Percentiles rank a stretch among this genome's conserved stretches.
Conservation (phyloP, 2,329 filamentous ascomycete genomes). For the Penicillium frequentans region DNA sequence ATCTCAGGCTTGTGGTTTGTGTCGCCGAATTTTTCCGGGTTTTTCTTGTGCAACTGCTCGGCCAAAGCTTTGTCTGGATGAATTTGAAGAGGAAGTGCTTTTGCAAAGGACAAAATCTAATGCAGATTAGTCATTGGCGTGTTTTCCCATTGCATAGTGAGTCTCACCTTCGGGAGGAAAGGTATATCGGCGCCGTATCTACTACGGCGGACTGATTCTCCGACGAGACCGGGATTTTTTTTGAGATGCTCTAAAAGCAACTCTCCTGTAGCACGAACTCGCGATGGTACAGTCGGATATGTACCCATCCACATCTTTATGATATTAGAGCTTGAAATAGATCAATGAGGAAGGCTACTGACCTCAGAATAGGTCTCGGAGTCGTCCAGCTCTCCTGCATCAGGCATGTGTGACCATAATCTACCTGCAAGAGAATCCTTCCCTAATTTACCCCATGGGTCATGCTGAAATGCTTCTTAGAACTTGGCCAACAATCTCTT, state of each 20-base stretch:
- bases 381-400: conserved; percentile 63
- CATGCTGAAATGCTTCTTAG: conserved; percentile 47
- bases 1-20: conserved; percentile 77
- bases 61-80: conserved; percentile 69
- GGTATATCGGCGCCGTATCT: conserved; percentile 65
- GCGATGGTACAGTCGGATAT: conserved; percentile 67
- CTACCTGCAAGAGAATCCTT: conserved; percentile 63
- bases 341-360: not conserved
- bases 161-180: conserved; percentile 64
- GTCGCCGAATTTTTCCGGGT: conserved; percentile 66
- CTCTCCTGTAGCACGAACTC: conserved; percentile 60
- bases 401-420: conserved; percentile 63
- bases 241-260: conserved; percentile 64
- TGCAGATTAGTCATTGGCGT: not conserved
- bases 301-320: conserved; percentile 67
- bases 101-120: conserved; percentile 67
- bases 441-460: conserved; percentile 69
- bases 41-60: conserved; percentile 58
- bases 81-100: conserved; percentile 70
- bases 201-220: conserved; percentile 57
- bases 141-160: not conserved
- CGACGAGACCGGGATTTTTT: conserved; percentile 61
- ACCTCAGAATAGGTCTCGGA: conserved; percentile 61
- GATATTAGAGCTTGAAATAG: not conserved
- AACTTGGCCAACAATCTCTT: not conserved